Base-by-base conservation (phyloP, 768 basidiomycete species). In the Filobasidium wieringae region DNA sequence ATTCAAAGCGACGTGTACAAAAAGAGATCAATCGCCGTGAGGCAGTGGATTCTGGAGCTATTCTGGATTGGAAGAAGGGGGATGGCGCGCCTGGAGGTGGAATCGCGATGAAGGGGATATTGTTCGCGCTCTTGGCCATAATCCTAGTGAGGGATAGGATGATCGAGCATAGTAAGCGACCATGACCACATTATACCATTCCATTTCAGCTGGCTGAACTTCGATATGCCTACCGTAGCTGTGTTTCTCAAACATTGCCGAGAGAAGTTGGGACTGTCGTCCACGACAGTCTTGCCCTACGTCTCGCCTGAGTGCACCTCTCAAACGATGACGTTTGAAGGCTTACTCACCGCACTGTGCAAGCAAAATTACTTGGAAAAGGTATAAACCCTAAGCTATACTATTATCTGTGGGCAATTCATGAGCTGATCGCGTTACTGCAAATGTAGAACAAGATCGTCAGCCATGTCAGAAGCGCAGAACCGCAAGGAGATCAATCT, bases 341-440 rank as follows among this genome's bases (percentile, higher is more conserved):
- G 76, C 1, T 86, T 82, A 73, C 82, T 95, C 30, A 74, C 78
- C 6, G 73, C 76, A 0, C 79, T 91, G 31, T 73, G 81, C 5
- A 80, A 80, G 11, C 86, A 88, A 64, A 81, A 82, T 9, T 95
- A 88, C 70, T 78, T 97, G 37, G 88, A 93, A 66, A 81, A 82
- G 53, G 61, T 55, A 11, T 22, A 5, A 40, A 11, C 5, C 37
- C 15, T 11, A 22, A 40, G 17, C 4, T 40, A 40, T 11, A 40
- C 17, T 15, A 17, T 15, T 17, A 40, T 17, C 15, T 40, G 22
- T 22, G 22, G 37, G 37, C 9, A 9, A 37, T 9, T 37, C 11
- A n/a, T n/a, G n/a, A 27, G 29, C 41, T 30, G 22, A 31, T 55
- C 12, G 36, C 11, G 14, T 26, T 22, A 27, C 9, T 36, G 29